A percentile compares a stretch with the other conserved stretches of the same genome.
Evolutionary conservation across 192 early-diverging fungal species (phyloP).

Genomic region (Backusella luteola): DNA sequence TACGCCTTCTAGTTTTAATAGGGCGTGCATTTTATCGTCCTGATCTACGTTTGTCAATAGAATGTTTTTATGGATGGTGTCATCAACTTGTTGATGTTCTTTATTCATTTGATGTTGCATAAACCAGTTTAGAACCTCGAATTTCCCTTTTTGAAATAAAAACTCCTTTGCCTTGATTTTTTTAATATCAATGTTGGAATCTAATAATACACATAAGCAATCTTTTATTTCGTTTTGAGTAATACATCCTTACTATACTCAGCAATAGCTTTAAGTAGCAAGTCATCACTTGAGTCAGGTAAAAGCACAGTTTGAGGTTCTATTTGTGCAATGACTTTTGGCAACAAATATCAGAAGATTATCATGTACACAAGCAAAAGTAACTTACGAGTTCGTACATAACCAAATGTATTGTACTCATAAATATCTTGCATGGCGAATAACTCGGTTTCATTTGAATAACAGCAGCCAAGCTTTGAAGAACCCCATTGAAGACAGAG

Average conservation of each 20-base stretch:
- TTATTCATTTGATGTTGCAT: neutral
- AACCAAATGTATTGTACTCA: neutral
- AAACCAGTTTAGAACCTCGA: conserved; percentile 1
- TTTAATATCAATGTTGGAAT: neutral
- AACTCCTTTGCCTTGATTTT: conserved; percentile 3
- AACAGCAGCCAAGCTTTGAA: neutral
- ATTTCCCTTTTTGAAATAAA: conserved; percentile 4
- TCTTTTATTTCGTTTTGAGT: neutral
- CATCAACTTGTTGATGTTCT: neutral
- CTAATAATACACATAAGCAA: neutral
- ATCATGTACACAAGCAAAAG: neutral
- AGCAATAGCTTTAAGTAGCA: neutral
- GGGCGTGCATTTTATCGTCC: conserved; percentile 1
- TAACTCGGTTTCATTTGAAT: neutral
- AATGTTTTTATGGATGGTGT: neutral
- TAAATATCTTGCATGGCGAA: conserved; percentile 1
- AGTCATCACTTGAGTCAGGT: neutral
- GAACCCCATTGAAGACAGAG: conserved; percentile 8
- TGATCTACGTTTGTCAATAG: neutral
- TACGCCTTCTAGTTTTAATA: neutral
- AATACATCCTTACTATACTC: neutral
- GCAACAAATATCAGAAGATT: neutral
- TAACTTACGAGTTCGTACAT: neutral
- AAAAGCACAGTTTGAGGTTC: neutral
- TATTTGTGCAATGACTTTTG: neutral